Percentiles rank a stretch among this genome's conserved stretches.
Evolutionary conservation across 2,329 filamentous ascomycete species (phyloP).

Genomic region (Ceratocystis eucalypticola): DNA sequence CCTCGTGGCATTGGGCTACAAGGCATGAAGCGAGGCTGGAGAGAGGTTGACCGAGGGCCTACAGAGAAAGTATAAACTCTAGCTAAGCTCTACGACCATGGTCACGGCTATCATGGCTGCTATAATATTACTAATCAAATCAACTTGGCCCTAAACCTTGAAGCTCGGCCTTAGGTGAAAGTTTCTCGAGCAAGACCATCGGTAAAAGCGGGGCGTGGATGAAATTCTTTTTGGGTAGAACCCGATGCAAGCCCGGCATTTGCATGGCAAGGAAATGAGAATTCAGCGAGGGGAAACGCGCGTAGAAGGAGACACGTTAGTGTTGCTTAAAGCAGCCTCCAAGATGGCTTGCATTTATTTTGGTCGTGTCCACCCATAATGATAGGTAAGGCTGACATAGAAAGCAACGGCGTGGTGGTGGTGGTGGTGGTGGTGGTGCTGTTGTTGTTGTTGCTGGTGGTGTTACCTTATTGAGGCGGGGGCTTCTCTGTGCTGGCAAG

Average conservation of each 20-base stretch:
- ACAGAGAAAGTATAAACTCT: constrained; percentile 8
- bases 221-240: not conserved
- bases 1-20: constrained; percentile 57
- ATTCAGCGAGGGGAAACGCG: not conserved
- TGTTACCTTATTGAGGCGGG: constrained; percentile 8
- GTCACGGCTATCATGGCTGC: not conserved
- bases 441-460: no score
- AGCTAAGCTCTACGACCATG: not conserved
- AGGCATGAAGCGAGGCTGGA: constrained; percentile 18
- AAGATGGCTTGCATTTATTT: no score
- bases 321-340: not conserved
- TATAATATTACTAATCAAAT: not conserved
- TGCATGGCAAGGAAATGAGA: not conserved
- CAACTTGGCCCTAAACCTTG: not conserved
- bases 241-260: not conserved
- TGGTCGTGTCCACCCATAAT: not conserved
- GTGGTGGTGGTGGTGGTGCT: no score
- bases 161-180: not conserved
- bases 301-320: not conserved
- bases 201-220: constrained; percentile 10
- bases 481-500: not conserved
- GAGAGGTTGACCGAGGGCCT: not conserved
- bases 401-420: no score
- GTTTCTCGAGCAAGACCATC: constrained; percentile 7
- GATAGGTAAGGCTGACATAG: not conserved